Base-by-base conservation (phyloP, 805 yeast species). In the Priceomyces haplophilus region DNA sequence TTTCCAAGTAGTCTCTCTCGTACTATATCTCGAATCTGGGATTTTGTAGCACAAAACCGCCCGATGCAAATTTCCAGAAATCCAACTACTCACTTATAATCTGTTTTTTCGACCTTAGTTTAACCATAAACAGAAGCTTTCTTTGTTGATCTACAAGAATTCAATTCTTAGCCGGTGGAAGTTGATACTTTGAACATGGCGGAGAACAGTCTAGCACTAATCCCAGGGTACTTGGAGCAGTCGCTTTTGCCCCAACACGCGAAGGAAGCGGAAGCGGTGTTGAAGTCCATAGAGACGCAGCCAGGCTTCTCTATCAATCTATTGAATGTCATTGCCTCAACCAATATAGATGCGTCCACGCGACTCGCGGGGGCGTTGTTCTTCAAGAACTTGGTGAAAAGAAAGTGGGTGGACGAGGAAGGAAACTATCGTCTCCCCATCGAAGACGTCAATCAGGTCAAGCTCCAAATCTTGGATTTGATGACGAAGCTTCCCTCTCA, bases 401-500 rank as follows among this genome's bases (percentile, higher is more conserved):
- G 97, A 40, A 83, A 78, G 53, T 93, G 97, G 97, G 82, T 85
- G 39, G 89, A 89, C 62, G 96, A 88, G 51, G 85, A 87, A 41
- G 98, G 99, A 5, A 76, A 76, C 39, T 83, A 93, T 58, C 56
- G 81, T 44, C 68, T 90, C 21, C 72, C 82, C 1, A 46, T 56
- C 0, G 64, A 67, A 4, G 96, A 90, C 56, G 85, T 85, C 1
- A 70, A 63, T 4, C 67, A 82, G 35, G 78, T 93, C 50, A 90
- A 90, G 59, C 43, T 64, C 7, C 93, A 88, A 57, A 86, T 93
- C 49, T 76, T 93, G 39, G 80, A 82, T n/a, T 69, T 90, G 47
- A 89, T 93, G 98, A 83, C 90, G 47, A 62, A 78, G 29, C 69
- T 89, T 39, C 96, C 97, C 4, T 78, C 78, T 38, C 78, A 82